A percentile compares a stretch with the other conserved stretches of the same genome.
Conservation (phyloP, 164 flowering plant genomes). For the Umbellularia californica region DNA sequence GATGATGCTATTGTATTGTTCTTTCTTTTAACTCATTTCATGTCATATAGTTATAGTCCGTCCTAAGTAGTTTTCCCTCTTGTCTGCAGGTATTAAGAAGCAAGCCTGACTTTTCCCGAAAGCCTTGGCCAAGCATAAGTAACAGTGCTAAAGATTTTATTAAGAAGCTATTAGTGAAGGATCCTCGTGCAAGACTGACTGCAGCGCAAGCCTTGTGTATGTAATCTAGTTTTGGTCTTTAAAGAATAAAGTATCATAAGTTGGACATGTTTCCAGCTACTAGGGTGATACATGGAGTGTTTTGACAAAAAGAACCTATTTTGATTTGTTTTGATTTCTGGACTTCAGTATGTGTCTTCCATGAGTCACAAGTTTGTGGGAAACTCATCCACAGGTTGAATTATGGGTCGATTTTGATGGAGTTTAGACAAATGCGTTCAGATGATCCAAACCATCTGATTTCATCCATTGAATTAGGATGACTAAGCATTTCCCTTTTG, state of each 20-base stretch:
- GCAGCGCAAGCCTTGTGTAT: slow-evolving; percentile 98
- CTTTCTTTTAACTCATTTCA: background rate
- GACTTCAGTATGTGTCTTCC: background rate
- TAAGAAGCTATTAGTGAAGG: slow-evolving; percentile 84
- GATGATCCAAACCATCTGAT: no score
- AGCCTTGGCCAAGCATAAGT: slow-evolving; percentile 97
- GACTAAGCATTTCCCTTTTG: no score
- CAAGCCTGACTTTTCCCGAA: slow-evolving; percentile 93
- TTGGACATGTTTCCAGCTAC: background rate
- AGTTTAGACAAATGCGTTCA: no score
- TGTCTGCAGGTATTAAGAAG: slow-evolving; percentile 70
- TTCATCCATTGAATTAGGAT: no score
- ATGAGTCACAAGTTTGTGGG: background rate
- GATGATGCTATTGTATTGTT: background rate
- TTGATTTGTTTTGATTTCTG: background rate
- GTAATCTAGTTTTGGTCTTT: slow-evolving; percentile 19
- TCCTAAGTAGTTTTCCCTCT: background rate
- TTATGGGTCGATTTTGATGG: no score
- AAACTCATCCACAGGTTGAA: background rate
- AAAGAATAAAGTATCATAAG: background rate
- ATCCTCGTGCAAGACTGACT: slow-evolving; percentile 89
- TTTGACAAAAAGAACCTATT: background rate
- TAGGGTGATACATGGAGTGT: no score
- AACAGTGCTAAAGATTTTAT: slow-evolving; percentile 89
- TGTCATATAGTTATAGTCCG: background rate